Conservation (phyloP, 1,284 basidiomycete genomes). For the Sporisorium exsertum region DNA sequence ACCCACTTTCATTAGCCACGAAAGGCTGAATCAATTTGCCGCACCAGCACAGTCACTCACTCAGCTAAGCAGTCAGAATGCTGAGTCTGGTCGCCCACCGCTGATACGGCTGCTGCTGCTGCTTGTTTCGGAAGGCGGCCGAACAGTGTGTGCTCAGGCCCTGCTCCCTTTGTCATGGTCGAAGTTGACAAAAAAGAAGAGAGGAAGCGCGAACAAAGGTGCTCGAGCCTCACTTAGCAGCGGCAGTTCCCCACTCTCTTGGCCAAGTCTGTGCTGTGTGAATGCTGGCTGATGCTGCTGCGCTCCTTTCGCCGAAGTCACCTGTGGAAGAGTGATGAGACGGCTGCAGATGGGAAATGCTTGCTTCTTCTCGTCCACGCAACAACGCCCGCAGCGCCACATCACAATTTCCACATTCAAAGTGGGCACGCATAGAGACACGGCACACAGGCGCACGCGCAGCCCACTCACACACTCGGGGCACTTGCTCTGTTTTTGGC, state of each 20-base stretch:
- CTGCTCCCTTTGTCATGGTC: neutral
- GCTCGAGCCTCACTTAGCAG: neutral
- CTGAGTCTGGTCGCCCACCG: neutral
- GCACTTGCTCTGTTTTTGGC: too few species aligned
- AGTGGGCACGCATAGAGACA: slow-evolving; percentile 1
- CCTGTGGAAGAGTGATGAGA: neutral
- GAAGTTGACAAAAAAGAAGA: neutral
- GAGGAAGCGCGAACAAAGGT: neutral
- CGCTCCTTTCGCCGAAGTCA: neutral
- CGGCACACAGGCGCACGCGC: neutral
- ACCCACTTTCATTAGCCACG: neutral
- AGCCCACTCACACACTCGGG: neutral
- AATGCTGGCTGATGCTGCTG: neutral
- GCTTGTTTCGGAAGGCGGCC: neutral
- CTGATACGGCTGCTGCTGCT: neutral
- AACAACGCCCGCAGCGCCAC: neutral
- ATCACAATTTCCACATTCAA: neutral
- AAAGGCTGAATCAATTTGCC: slow-evolving; percentile 1
- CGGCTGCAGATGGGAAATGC: neutral
- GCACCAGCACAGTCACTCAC: neutral
- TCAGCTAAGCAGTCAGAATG: neutral
- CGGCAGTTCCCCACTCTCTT: neutral
- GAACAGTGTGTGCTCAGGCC: slow-evolving; percentile 4
- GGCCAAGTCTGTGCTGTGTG: neutral
- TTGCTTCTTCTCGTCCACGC: neutral